Conservation (phyloP, 2,329 filamentous ascomycete genomes). For the Fusarium coicis region DNA sequence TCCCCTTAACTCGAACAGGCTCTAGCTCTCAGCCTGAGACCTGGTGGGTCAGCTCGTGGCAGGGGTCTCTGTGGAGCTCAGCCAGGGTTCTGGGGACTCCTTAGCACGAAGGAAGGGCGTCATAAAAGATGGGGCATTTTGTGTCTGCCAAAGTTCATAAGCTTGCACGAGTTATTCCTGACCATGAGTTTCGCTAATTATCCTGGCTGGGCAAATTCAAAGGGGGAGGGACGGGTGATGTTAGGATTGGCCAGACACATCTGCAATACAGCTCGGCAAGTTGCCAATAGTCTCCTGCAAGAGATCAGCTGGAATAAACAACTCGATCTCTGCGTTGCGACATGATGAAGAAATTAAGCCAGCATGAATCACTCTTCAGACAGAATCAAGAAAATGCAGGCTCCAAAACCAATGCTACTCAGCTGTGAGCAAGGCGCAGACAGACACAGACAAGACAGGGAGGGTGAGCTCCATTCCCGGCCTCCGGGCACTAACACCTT, state of each 20-base stretch:
- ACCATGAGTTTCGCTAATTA: background rate
- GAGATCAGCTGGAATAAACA: slow-evolving; percentile 7
- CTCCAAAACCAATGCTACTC: slow-evolving; percentile 3
- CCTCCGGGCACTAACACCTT: background rate
- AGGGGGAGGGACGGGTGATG: slow-evolving; percentile 32
- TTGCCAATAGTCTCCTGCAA: slow-evolving; percentile 18
- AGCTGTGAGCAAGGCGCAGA: slow-evolving; percentile 2
- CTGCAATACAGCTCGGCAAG: slow-evolving; percentile 11
- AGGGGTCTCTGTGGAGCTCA: slow-evolving; percentile 2
- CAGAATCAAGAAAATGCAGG: background rate
- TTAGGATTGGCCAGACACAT: slow-evolving; percentile 31
- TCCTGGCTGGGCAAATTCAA: slow-evolving; percentile 15
- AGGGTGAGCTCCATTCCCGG: background rate
- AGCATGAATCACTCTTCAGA: background rate
- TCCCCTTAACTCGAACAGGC: slow-evolving; percentile 1
- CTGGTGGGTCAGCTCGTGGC: slow-evolving; percentile 19
- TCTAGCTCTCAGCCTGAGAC: slow-evolving; percentile 38
- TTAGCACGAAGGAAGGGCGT: background rate
- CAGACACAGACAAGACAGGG: background rate
- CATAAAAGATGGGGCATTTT: slow-evolving; percentile 21
- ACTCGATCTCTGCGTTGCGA: background rate
- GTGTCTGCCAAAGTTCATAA: background rate
- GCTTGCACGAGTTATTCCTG: slow-evolving; percentile 19
- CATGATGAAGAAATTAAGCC: background rate
- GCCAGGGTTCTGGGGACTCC: background rate